Conservation (phyloP, 192 early-diverging fungal genomes). For the Physocladia obscura region DNA sequence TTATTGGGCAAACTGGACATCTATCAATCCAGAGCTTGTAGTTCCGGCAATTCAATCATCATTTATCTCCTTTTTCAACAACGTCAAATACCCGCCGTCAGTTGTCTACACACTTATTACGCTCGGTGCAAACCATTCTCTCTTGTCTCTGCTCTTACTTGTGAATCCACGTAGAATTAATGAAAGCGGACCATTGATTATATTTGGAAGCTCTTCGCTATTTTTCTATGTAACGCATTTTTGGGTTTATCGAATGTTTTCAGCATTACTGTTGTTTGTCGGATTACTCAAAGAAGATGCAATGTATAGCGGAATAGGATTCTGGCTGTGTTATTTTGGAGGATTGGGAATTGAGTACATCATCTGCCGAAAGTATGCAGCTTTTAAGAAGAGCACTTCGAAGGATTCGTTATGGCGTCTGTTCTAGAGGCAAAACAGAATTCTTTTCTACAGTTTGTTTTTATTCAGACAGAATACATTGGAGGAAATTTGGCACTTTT, state of each 20-base stretch:
- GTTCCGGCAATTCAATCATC: constrained; percentile 23
- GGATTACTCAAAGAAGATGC: not conserved
- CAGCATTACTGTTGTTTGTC: not conserved
- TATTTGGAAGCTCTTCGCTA: not conserved
- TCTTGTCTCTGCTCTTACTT: constrained; percentile 30
- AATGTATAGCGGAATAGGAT: not conserved
- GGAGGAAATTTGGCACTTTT: not conserved
- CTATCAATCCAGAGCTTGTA: constrained; percentile 39
- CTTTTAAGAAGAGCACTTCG: constrained; percentile 3
- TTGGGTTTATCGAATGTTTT: not conserved
- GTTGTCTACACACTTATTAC: constrained; percentile 36
- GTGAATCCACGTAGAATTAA: not conserved
- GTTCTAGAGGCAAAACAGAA: constrained; percentile 8
- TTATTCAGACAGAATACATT: constrained; percentile 16
- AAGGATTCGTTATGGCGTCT: constrained; percentile 26
- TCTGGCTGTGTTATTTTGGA: constrained; percentile 3
- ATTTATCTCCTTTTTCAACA: constrained; percentile 43
- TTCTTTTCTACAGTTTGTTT: not conserved
- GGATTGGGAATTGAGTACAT: constrained; percentile 19
- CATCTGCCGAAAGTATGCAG: constrained; percentile 1
- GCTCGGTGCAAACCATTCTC: constrained; percentile 32
- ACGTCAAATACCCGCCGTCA: constrained; percentile 44
- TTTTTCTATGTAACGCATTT: constrained; percentile 26
- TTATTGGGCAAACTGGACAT: constrained; percentile 30
- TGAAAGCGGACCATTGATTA: not conserved